These are phyloP conservation scores for Phtheirospermum japonicum DNA, from an alignment of 257 asterid genomes.

Conservation along the genomic window DNA sequence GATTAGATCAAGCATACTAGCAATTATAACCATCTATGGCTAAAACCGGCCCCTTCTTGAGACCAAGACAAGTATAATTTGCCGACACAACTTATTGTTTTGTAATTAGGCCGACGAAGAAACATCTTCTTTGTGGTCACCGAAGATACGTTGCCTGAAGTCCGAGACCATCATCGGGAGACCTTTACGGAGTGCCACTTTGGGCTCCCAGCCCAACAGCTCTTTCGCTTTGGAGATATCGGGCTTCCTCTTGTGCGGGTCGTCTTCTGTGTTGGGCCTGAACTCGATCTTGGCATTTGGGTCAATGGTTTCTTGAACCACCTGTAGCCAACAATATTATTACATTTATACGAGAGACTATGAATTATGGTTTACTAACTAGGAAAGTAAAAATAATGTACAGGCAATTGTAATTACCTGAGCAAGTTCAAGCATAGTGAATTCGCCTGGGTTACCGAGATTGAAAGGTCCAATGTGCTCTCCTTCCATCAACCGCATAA, in stretches of 20 bases:
- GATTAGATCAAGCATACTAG: slow-evolving; percentile 11
- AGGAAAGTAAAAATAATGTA: neutral
- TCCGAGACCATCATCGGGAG: slow-evolving; percentile 93
- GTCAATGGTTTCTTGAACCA: slow-evolving; percentile 91
- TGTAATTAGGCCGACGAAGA: slow-evolving; percentile 26
- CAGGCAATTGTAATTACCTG: slow-evolving; percentile 43
- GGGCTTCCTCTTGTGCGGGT: slow-evolving; percentile 96
- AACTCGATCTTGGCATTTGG: slow-evolving; percentile 80
- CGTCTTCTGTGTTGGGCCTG: slow-evolving; percentile 93
- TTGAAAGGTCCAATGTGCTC: slow-evolving; percentile 98
- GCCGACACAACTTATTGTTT: neutral
- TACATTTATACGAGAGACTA: neutral
- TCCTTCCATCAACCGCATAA: slow-evolving; percentile 96
- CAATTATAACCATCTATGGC: neutral
- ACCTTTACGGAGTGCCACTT: slow-evolving; percentile 75
- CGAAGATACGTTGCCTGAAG: slow-evolving; percentile 86
- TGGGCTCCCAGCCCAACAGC: slow-evolving; percentile 90
- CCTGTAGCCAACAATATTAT: slow-evolving; percentile 37
- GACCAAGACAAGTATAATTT: neutral
- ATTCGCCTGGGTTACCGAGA: slow-evolving; percentile 96
- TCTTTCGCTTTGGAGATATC: slow-evolving; percentile 89
- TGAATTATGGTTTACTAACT: neutral
- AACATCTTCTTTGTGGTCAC: slow-evolving; percentile 65
- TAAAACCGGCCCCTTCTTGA: neutral
- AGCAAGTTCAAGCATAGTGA: slow-evolving; percentile 97